Base-by-base conservation (phyloP, 352 stramenopile genomes). In the Phytophthora pinifolia region DNA sequence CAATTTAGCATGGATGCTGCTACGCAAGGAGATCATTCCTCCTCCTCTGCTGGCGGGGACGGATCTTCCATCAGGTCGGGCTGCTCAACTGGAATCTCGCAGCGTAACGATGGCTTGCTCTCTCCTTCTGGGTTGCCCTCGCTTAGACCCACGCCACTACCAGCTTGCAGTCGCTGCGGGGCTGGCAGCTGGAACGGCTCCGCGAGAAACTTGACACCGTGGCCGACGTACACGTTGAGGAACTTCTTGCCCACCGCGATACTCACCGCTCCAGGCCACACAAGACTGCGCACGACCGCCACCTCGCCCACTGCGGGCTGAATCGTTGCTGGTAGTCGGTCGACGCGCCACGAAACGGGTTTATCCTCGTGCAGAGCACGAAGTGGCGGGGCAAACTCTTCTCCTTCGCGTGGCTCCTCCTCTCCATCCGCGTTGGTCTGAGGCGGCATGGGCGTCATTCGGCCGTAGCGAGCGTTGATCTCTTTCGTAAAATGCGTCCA, bases 401-500 rank as follows among this genome's bases (percentile, higher is more conserved):
- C 79, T 27, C 66, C 74, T 36, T 89, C 76, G 46, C 76, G 86
- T 9, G 79, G 76, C 17, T 86, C 58, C 31, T 89, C 80, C 18
- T 92, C 82, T 10, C 80, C 83, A 22, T 92, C 86, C 8, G 66
- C 71, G 17, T 92, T 89, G 0, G 78, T 88, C 39, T 81, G 79
- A 14, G 81, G 73, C 2, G 85, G 84, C 67, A 96, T 62, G 0
- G 82, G 67, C 13, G 70, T 83, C 62, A 74, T 75, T 15, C 89
- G 83, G 6, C 88, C 90, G 33, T 96, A 89, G 5, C 62, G 71
- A 6, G 69, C 77, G 47, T 96, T 97, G 47, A 97, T 83, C 52
- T 96, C 82, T 35, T 89, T 87, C 10, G 86, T 83, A 47, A 91
- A 92, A 39, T 96, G 88, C n/a, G 91, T 77, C 90, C 90, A 97